Evolutionary conservation across 2,329 filamentous ascomycete species (phyloP), one percentile per base, ranked within the genome.

Genomic region (Colletotrichum chrysophilum): DNA sequence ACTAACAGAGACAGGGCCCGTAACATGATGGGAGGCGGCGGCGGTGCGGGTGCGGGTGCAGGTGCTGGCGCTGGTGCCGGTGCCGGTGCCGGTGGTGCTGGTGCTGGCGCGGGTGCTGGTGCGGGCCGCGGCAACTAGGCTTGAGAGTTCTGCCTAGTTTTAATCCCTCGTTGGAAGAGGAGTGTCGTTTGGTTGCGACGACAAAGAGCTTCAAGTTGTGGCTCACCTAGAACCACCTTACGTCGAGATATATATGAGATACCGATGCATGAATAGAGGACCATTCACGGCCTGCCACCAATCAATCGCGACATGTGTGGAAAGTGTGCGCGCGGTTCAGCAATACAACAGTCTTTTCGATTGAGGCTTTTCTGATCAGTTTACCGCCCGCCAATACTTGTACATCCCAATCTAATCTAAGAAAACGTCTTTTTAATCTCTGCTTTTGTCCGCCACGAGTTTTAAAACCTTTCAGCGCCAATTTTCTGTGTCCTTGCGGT

Each of bases 11-110:
- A 32, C 18, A 88, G 87, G 86, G 87, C 87, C 14, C 83, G 86
- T 28, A 85, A 84, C 75, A 86, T 88, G 86, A 88, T 88, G 86
- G 87, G 86, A 21, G 83, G 81, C 58, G 83, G 81, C 61, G 78
- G 79, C 13, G 75, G 76, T 28, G 66, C 73, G 30, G 78, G 79
- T 12, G 75, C 75, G n/a, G 66, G 73, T n/a, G n/a, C n/a, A n/a
- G n/a, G n/a, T n/a, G n/a, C n/a, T n/a, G n/a, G n/a, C n/a, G n/a
- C n/a, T n/a, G n/a, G n/a, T 38, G 79, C 77, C 43, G 75, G 76
- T 13, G 74, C 64, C 38, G 79, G 80, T 38, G 81, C 77, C 36
- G 75, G 77, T 52, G 75, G 77, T 71, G 77, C 79, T 32, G 81
- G 80, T 62, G 80, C 78, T 26, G 75, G 77, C 34, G 79, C 80